Evolutionary conservation across 805 yeast genomes (phyloP), one percentile per base, ranked within the genome.

Genomic region (Komagataella phaffii): DNA sequence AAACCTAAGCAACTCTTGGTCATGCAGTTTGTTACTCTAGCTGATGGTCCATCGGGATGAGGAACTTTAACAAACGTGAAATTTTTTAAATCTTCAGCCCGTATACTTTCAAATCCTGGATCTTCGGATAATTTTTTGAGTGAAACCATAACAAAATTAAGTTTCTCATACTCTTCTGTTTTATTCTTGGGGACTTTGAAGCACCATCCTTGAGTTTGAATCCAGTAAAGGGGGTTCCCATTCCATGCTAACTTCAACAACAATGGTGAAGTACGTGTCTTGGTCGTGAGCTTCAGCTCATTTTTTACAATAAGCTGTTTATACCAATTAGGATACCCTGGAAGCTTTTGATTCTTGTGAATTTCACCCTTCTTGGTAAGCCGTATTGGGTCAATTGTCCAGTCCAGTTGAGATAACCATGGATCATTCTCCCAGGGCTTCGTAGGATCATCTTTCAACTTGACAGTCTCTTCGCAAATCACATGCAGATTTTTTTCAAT

Each of bases 261-360:
- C 3, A 90, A 60, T 0, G 97, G 91, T 0, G 96, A 78, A 3
- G 81, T 69, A 56, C 98, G 71, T 0, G 96, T 74, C 51, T 88
- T 75, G 1, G 86, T 77, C 0, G 93, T 80, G 12, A 93, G 65
- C 44, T 72, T 77, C 59, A 88, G 55, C 21, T 58, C 55, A 12
- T 58, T 60, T 18, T 69, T 64, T 46, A 68, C 72, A 54, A 71
- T 67, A 44, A 79, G 60, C 23, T 80, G 81, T 54, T 85, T 77
- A 64, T 87, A 95, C 99, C 99, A 93, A 57, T 84, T 84, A 0
- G 99, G 99, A 59, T 75, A 88, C 0, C 96, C 98, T 0, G 96
- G 95, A 48, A 88, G 61, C 58, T 79, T 88, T 64, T 88, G 96
- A 23, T 77, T 80, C 51, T 87, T 85, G 21, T 70, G 74, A 1